Evolutionary conservation across 1,139 yeast species (phyloP).

Genomic region (Yamadazyma oceani): DNA sequence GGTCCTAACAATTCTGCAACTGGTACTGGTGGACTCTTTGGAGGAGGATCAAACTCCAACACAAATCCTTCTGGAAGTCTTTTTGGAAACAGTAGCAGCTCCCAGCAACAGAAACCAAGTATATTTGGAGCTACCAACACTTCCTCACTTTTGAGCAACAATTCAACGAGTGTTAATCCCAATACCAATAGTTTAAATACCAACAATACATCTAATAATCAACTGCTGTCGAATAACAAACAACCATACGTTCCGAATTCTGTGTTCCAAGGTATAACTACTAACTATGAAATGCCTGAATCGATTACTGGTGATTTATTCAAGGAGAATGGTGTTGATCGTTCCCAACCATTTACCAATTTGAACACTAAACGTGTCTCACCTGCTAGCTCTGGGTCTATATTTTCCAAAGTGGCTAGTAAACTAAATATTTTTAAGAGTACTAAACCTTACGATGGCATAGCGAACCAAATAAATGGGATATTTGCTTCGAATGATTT

Average conservation of each 20-base stretch:
- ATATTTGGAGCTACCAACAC: constrained; percentile 12
- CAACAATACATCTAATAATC: too few species aligned
- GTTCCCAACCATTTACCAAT: constrained; percentile 1
- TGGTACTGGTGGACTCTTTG: constrained; percentile 7
- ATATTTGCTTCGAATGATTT: constrained; percentile 16
- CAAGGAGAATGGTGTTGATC: constrained; percentile 10
- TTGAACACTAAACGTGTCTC: constrained; percentile 10
- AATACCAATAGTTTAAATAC: not conserved
- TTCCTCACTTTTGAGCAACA: not conserved
- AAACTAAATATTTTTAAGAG: constrained; percentile 35
- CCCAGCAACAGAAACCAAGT: constrained; percentile 4
- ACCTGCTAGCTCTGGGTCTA: constrained; percentile 15
- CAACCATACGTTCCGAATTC: constrained; percentile 10
- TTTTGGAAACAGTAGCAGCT: constrained; percentile 17
- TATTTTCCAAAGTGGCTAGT: constrained; percentile 38
- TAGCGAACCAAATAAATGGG: constrained; percentile 8
- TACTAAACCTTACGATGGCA: constrained; percentile 2
- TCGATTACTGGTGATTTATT: constrained; percentile 40
- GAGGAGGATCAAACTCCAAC: constrained; percentile 2
- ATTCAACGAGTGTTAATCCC: not conserved
- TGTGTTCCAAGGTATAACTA: constrained; percentile 12
- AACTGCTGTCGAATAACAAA: not conserved
- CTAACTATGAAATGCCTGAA: constrained; percentile 28
- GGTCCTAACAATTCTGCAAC: constrained; percentile 3
- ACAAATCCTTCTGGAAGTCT: constrained; percentile 19